Base-by-base conservation (phyloP, 805 yeast genomes). In the Kazachstania taianensis region DNA sequence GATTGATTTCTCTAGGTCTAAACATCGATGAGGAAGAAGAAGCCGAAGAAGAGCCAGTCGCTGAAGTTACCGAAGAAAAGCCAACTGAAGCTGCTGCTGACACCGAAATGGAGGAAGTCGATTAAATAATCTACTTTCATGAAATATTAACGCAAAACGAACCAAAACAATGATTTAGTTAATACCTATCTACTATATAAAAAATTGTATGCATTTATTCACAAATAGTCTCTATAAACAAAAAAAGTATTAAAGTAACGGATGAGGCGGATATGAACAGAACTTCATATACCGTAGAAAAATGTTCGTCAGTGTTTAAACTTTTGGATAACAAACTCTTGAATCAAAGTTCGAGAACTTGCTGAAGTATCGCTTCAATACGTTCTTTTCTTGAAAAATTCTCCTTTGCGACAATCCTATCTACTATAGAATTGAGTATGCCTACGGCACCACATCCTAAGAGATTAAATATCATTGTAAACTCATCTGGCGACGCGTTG, bases 91-190 rank as follows among this genome's bases (percentile, higher is more conserved):
- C 75, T 43, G 76, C 78, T 56, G 86, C 78, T 59, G 95, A 85
- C 71, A 79, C 94, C 46, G 94, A 86, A 60, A 92, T 89, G 98
- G 98, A 89, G 76, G 98, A 89, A 73, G 96, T 89, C 65, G 98
- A 89, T 69, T 89, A 82, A 64, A 43, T 30, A 9, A n/a, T n/a
- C n/a, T n/a, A n/a, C n/a, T n/a, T n/a, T n/a, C n/a, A n/a, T n/a
- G n/a, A n/a, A n/a, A 28, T 27, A 30, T 28, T 22, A 20, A 35
- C 23, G 28, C 25, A 35, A 23, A 12, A 35, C n/a, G n/a, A n/a
- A n/a, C n/a, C n/a, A n/a, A n/a, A n/a, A n/a, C n/a, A n/a, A n/a
- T n/a, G n/a, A n/a, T n/a, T n/a, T n/a, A n/a, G n/a, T n/a, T n/a
- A n/a, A n/a, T n/a, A n/a, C n/a, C n/a, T n/a, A n/a, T n/a, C n/a